Conservation (phyloP, 108 stramenopile species). For the Nannochloropsis gaditana region DNA sequence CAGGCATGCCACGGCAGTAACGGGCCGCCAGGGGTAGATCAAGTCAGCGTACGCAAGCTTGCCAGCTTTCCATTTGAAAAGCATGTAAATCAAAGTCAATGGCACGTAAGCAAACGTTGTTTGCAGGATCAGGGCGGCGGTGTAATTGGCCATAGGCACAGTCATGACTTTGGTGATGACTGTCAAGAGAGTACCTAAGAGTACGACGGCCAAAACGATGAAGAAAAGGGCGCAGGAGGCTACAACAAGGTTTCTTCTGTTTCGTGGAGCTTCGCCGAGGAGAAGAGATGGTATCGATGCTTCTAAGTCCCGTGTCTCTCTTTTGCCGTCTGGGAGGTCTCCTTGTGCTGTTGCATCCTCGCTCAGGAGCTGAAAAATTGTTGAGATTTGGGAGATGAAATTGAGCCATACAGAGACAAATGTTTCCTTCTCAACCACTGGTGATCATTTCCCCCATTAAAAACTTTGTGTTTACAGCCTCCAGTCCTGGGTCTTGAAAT, state of each 20-base stretch:
- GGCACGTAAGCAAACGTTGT: background rate
- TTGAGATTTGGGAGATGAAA: too few relatives aligned
- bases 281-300: background rate
- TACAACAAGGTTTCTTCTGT: background rate
- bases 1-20: background rate
- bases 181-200: background rate
- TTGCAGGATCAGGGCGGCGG: background rate
- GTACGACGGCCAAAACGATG: background rate
- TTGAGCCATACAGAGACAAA: too few relatives aligned
- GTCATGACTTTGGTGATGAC: conserved; percentile 12
- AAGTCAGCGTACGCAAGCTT: background rate
- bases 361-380: too few relatives aligned
- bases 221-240: background rate
- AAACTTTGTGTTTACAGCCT: too few relatives aligned
- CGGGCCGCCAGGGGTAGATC: background rate
- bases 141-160: background rate
- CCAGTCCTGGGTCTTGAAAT: too few relatives aligned
- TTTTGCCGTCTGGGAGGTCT: too few relatives aligned
- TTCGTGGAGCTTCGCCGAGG: background rate
- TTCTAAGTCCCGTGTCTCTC: background rate
- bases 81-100: background rate
- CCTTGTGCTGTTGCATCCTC: too few relatives aligned
- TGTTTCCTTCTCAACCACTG: too few relatives aligned
- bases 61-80: background rate
- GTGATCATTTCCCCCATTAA: too few relatives aligned